Evolutionary conservation across 495 filamentous ascomycete genomes (phyloP).

Genomic region (Penicillium manginii): DNA sequence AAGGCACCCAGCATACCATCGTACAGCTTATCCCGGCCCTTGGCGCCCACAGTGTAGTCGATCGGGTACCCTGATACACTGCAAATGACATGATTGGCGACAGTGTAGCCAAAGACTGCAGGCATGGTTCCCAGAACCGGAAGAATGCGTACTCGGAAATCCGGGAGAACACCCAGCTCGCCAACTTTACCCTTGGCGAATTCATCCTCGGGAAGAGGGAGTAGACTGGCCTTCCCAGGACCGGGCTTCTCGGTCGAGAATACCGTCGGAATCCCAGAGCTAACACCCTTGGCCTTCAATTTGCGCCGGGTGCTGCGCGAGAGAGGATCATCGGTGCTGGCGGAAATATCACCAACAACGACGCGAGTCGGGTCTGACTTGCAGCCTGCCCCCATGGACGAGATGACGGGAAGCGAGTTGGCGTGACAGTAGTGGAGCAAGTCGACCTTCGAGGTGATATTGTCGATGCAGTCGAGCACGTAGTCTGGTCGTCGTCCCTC

Average conservation of each 20-base stretch:
- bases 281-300: constrained; percentile 79
- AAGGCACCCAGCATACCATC: constrained; percentile 74
- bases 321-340: constrained; percentile 86
- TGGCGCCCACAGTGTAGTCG: constrained; percentile 75
- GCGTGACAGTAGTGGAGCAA: constrained; percentile 85
- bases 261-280: constrained; percentile 82
- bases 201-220: constrained; percentile 87
- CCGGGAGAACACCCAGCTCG: constrained; percentile 84
- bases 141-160: constrained; percentile 91
- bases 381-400: constrained; percentile 96
- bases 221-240: constrained; percentile 85
- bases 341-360: constrained; percentile 88
- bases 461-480: constrained; percentile 96
- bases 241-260: constrained; percentile 92
- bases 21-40: constrained; percentile 86
- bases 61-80: constrained; percentile 84
- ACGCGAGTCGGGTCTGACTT: constrained; percentile 96
- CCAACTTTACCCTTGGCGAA: constrained; percentile 84
- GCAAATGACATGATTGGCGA: constrained; percentile 90
- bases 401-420: constrained; percentile 77
- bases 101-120: constrained; percentile 87
- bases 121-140: constrained; percentile 97
- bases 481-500: constrained; percentile 73
- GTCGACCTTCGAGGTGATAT: constrained; percentile 95
- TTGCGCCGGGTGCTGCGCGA: constrained; percentile 81